A percentile compares a stretch with the other conserved stretches of the same genome.
Conservation (phyloP, 495 filamentous ascomycete species). For the Talaromyces nanjingensis region DNA sequence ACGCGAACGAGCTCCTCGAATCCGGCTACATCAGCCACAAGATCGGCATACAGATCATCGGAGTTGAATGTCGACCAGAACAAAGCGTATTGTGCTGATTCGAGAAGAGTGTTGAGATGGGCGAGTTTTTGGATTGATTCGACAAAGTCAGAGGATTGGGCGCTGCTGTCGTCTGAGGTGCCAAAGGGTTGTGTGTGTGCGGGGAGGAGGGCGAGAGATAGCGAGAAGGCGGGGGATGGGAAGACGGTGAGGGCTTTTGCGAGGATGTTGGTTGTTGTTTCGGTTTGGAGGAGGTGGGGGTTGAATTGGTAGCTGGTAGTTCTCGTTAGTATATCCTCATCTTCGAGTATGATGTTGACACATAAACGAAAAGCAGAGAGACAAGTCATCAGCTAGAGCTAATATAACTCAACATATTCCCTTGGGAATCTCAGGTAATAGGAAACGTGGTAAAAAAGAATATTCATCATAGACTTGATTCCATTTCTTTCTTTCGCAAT, state of each 20-base stretch:
- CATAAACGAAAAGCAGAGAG: background rate
- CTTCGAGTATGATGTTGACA: background rate
- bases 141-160: constrained; percentile 52
- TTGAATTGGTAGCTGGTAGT: constrained; percentile 92
- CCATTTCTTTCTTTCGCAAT: background rate
- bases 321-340: background rate
- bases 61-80: constrained; percentile 93
- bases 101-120: constrained; percentile 74
- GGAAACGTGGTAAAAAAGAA: constrained; percentile 76
- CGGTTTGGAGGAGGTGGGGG: constrained; percentile 92
- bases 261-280: constrained; percentile 97
- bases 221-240: constrained; percentile 90
- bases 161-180: constrained; percentile 21
- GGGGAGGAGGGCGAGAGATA: constrained; percentile 86
- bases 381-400: constrained; percentile 54
- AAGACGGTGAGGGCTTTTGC: constrained; percentile 97
- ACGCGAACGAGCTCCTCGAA: constrained; percentile 96
- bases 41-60: constrained; percentile 93
- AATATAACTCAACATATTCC: constrained; percentile 26
- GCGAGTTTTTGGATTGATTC: constrained; percentile 90
- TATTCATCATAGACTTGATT: constrained; percentile 55
- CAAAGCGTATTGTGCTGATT: constrained; percentile 72
- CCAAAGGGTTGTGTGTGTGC: constrained; percentile 59
- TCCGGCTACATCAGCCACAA: constrained; percentile 86
- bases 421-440: constrained; percentile 75